phyloP scores from a whole-genome alignment of 116 monocot genomes.

The Iris pallida region DNA sequence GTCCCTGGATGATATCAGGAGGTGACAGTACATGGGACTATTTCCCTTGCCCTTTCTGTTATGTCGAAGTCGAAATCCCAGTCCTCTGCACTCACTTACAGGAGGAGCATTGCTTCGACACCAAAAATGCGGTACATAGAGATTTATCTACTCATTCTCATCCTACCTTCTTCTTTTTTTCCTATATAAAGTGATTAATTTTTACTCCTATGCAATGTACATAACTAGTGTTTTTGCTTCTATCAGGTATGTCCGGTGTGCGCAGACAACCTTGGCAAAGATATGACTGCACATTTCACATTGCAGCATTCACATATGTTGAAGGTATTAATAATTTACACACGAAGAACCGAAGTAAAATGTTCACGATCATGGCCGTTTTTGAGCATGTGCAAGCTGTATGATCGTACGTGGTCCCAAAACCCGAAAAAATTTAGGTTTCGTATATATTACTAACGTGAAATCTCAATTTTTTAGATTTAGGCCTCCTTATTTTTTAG shows the following conservation, averaged over 20 bases:
- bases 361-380: too few species aligned
- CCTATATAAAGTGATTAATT: too few species aligned
- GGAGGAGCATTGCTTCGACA: conserved; percentile 37
- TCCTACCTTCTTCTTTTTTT: too few species aligned
- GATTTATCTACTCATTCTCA: not conserved
- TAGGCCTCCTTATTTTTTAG: too few species aligned
- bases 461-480: too few species aligned
- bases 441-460: too few species aligned
- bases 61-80: conserved; percentile 32
- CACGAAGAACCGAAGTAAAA: too few species aligned
- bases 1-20: conserved; percentile 3
- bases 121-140: conserved; percentile 14
- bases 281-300: conserved; percentile 41
- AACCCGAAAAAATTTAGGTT: too few species aligned
- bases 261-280: conserved; percentile 33
- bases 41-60: conserved; percentile 42
- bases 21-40: conserved; percentile 28
- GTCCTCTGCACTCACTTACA: conserved; percentile 29
- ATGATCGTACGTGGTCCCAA: too few species aligned
- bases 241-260: conserved; percentile 46
- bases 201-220: too few species aligned
- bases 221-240: too few species aligned
- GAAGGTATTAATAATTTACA: conserved; percentile 40
- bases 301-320: conserved; percentile 31
- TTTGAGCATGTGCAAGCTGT: too few species aligned